phyloP scores from a whole-genome alignment of 2,329 filamentous ascomycete genomes.

The Cladobotryum protrusum region DNA sequence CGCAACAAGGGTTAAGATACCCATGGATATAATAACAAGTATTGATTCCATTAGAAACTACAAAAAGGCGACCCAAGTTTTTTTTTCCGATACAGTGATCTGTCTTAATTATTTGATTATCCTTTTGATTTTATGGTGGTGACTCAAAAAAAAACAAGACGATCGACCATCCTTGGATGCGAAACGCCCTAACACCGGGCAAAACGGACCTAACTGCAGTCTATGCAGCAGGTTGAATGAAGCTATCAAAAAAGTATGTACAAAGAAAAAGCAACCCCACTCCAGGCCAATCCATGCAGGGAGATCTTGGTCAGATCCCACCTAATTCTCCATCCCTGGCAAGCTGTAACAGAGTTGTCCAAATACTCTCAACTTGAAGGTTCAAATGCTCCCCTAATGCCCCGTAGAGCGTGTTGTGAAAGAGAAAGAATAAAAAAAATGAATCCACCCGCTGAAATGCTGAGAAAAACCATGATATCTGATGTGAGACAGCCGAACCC shows the following conservation, averaged over 20 bases:
- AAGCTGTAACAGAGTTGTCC: background rate
- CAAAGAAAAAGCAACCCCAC: background rate
- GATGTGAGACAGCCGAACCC: constrained; percentile 18
- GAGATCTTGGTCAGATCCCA: background rate
- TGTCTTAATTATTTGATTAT: constrained; percentile 9
- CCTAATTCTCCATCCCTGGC: background rate
- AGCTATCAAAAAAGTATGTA: background rate
- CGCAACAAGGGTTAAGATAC: constrained; percentile 3
- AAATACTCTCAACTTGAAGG: background rate
- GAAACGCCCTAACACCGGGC: background rate
- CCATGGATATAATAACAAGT: constrained; percentile 2
- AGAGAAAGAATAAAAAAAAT: constrained; percentile 8
- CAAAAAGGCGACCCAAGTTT: background rate
- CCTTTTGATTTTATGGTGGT: background rate
- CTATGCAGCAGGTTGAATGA: background rate
- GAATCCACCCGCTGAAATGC: constrained; percentile 16
- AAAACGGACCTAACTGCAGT: background rate
- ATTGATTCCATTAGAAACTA: background rate
- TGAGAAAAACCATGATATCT: constrained; percentile 8
- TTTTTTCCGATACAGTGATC: background rate
- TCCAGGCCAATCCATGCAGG: background rate
- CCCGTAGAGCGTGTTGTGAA: constrained; percentile 1
- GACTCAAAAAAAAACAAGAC: background rate
- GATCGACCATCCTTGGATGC: background rate
- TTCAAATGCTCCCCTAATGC: background rate